Evolutionary conservation across 805 yeast species (phyloP).

Genomic region (Pichia membranifaciens): DNA sequence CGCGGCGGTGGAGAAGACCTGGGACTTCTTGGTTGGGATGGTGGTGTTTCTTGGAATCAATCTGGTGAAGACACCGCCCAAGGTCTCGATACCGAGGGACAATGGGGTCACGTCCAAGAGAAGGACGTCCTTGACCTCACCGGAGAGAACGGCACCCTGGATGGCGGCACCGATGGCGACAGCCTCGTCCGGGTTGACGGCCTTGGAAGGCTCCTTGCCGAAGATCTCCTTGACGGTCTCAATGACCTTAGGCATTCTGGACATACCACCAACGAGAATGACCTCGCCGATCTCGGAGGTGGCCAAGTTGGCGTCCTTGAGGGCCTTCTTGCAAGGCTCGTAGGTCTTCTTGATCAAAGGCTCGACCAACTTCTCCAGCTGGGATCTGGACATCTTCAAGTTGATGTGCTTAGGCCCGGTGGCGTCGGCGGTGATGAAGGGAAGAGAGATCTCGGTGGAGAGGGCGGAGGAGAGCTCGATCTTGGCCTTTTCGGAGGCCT

Average conservation of each 20-base stretch:
- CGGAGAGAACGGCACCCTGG: slow-evolving; percentile 81
- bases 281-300: slow-evolving; percentile 67
- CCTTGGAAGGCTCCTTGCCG: slow-evolving; percentile 59
- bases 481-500: slow-evolving; percentile 72
- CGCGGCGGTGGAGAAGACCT: slow-evolving; percentile 93
- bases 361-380: slow-evolving; percentile 61
- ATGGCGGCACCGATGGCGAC: slow-evolving; percentile 88
- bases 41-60: slow-evolving; percentile 91
- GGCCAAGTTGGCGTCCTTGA: slow-evolving; percentile 66
- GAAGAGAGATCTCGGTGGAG: slow-evolving; percentile 58
- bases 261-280: slow-evolving; percentile 83
- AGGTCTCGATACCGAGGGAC: slow-evolving; percentile 93
- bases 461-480: slow-evolving; percentile 66
- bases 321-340: slow-evolving; percentile 67
- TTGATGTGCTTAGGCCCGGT: slow-evolving; percentile 51
- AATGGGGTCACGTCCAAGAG: slow-evolving; percentile 80
- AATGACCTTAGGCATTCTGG: slow-evolving; percentile 79
- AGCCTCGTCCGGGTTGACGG: slow-evolving; percentile 89
- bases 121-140: slow-evolving; percentile 74
- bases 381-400: slow-evolving; percentile 53
- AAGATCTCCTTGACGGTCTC: slow-evolving; percentile 55
- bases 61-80: slow-evolving; percentile 96
- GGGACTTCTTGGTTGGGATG: slow-evolving; percentile 94
- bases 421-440: slow-evolving; percentile 54
- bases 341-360: slow-evolving; percentile 63